Evolutionary conservation across 768 basidiomycete genomes (phyloP).

Genomic region (Pisolithus marmoratus): DNA sequence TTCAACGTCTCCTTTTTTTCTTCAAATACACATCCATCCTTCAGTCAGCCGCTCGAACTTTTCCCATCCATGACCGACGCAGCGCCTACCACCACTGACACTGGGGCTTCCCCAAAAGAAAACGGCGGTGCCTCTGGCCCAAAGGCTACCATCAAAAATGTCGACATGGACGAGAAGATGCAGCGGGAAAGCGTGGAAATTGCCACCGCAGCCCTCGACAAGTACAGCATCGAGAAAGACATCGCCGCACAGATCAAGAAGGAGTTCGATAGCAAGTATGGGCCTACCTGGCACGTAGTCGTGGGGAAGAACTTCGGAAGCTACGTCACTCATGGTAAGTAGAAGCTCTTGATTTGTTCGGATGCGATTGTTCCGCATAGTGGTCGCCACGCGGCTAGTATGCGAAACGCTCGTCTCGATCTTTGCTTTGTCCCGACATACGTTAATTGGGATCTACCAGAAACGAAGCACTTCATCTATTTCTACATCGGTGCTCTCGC

Average conservation of each 20-base stretch:
- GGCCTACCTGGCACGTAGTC: constrained; percentile 97
- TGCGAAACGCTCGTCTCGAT: neutral
- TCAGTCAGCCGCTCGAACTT: neutral
- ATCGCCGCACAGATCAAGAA: constrained; percentile 98
- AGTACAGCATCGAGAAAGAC: constrained; percentile 95
- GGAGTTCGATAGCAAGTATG: constrained; percentile 90
- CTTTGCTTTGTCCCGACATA: neutral
- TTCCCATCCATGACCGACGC: constrained; percentile 40
- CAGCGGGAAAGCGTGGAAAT: constrained; percentile 92
- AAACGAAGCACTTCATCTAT: constrained; percentile 99
- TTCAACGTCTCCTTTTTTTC: neutral
- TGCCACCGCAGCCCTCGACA: constrained; percentile 77
- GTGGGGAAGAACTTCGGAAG: constrained; percentile 99
- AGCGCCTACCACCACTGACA: constrained; percentile 37
- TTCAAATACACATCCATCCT: constrained; percentile 1
- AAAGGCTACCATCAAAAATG: constrained; percentile 93
- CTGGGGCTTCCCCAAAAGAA: constrained; percentile 38
- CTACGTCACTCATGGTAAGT: constrained; percentile 93
- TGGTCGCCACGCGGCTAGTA: neutral
- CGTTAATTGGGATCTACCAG: constrained; percentile 36
- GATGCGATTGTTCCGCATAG: neutral
- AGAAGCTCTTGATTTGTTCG: neutral
- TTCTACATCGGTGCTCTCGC: constrained; percentile 93
- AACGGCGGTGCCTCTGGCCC: constrained; percentile 36
- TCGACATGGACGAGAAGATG: constrained; percentile 96